Base-by-base conservation (phyloP, 2,329 filamentous ascomycete species). In the Boeremia exigua region DNA sequence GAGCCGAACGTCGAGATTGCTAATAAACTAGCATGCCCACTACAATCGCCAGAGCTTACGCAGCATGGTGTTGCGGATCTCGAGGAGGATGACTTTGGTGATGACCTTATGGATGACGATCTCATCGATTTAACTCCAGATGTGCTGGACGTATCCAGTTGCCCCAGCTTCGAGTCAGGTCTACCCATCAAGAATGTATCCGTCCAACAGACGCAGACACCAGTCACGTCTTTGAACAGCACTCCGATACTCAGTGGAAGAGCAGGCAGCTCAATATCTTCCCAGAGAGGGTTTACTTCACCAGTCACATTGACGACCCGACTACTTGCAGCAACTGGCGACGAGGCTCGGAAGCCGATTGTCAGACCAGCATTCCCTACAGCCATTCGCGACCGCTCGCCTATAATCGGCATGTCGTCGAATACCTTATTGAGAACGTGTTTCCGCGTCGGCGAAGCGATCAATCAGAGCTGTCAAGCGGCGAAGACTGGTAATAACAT, bases 391-490 rank as follows among this genome's bases (percentile, higher is more conserved):
- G 82, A 86, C 63, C 78, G 82, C 30, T 85, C 84, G 19, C 79
- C 79, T 2, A 76, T 88, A 5, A 74, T 81, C 12, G 84, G 85
- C 8, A 63, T 86, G 2, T 81, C 81, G 0, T 75, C 81, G 1
- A 68, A 74, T 9, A 74, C 67, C 0, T 55, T 82, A 6, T 74
- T 88, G 11, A 81, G 84, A 10, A 86, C 83, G 0, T 89, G 86
- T 66, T 90, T 90, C 62, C 81, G 86, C 25, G 78, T 88, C 23
- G 84, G 83, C 3, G 86, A 89, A 65, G 81, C 88, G 53, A 69
- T 85, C 43, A 82, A 80, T 44, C 78, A 78, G 42, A 81, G 81
- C 32, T 74, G 70, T 46, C 77, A 77, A 47, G 77, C 78, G 11
- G 72, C 73, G 2, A 75, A 86, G 42, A 77, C 77, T 14, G 79